phyloP scores from a whole-genome alignment of 140 eudicot species.

The Senecio squalidus region DNA sequence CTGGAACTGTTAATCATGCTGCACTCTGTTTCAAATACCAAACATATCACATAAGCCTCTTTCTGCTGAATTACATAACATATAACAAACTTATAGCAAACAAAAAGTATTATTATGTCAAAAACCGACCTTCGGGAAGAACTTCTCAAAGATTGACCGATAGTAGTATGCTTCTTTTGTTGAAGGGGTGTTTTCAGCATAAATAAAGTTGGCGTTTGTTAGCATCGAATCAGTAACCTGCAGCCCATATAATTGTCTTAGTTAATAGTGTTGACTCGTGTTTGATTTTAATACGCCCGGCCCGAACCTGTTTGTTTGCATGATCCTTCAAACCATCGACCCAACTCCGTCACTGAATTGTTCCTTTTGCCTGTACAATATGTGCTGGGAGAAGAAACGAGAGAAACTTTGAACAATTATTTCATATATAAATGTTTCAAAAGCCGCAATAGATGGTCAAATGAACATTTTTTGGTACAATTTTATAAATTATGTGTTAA shows the following conservation, averaged over 20 bases:
- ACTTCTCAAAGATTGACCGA: slow-evolving; percentile 74
- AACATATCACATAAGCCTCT: background rate
- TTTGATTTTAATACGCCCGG: too few relatives aligned
- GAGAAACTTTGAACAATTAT: too few relatives aligned
- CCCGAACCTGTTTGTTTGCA: slow-evolving; percentile 81
- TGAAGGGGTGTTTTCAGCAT: slow-evolving; percentile 91
- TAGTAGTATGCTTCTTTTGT: slow-evolving; percentile 93
- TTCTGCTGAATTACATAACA: background rate
- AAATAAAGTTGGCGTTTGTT: slow-evolving; percentile 73
- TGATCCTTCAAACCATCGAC: slow-evolving; percentile 95
- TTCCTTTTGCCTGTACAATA: slow-evolving; percentile 65
- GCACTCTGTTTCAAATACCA: slow-evolving; percentile 49
- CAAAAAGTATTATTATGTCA: background rate
- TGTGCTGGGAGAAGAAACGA: slow-evolving; percentile 47
- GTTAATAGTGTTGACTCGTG: too few relatives aligned
- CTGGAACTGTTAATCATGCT: slow-evolving; percentile 92
- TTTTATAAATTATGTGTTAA: too few relatives aligned
- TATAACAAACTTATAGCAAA: background rate
- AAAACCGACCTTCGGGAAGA: slow-evolving; percentile 78
- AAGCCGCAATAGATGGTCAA: too few relatives aligned
- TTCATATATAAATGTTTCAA: too few relatives aligned
- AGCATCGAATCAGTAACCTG: slow-evolving; percentile 96
- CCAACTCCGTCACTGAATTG: slow-evolving; percentile 99
- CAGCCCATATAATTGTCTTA: background rate
- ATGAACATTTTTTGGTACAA: too few relatives aligned